Percentiles rank a stretch among this genome's conserved stretches.
These are phyloP conservation scores for Dendrocalamus sinicus DNA, from an alignment of 176 grass and related monocot genomes.

Conservation along the genomic window DNA sequence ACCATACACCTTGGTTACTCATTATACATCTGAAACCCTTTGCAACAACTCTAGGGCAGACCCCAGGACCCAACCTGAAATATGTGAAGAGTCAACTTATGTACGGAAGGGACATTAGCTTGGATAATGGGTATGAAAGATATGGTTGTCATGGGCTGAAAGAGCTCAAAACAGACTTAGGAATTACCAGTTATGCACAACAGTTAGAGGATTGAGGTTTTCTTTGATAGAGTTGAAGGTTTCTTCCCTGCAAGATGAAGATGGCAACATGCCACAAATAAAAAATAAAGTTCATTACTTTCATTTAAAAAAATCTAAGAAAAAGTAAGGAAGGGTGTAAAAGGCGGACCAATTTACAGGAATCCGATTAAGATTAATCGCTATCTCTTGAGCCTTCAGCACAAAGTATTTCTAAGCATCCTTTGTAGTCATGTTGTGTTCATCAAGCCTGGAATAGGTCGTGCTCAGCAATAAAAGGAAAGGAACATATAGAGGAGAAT, in stretches of 20 bases:
- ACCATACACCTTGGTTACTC: constrained; percentile 97
- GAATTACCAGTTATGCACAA: constrained; percentile 89
- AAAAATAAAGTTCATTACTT: constrained; percentile 1
- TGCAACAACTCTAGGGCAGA: constrained; percentile 83
- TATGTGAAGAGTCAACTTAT: neutral
- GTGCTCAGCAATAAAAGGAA: constrained; percentile 24
- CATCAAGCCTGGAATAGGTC: constrained; percentile 64
- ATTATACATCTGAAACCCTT: constrained; percentile 95
- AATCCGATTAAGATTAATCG: constrained; percentile 73
- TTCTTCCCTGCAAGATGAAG: constrained; percentile 77
- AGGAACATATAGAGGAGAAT: constrained; percentile 4
- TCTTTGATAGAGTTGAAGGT: constrained; percentile 88
- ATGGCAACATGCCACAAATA: constrained; percentile 1
- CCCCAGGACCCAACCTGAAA: constrained; percentile 85
- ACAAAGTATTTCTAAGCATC: constrained; percentile 97
- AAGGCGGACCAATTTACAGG: constrained; percentile 82
- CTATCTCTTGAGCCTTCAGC: constrained; percentile 83
- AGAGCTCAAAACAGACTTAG: neutral
- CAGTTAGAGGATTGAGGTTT: constrained; percentile 85
- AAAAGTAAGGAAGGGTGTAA: constrained; percentile 28
- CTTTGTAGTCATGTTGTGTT: constrained; percentile 84
- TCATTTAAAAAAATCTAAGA: neutral
- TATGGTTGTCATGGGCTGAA: neutral
- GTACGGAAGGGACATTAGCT: neutral
- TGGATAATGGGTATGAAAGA: neutral